phyloP scores from a whole-genome alignment of 148 eudicot genomes.

The Chenopodium album region DNA sequence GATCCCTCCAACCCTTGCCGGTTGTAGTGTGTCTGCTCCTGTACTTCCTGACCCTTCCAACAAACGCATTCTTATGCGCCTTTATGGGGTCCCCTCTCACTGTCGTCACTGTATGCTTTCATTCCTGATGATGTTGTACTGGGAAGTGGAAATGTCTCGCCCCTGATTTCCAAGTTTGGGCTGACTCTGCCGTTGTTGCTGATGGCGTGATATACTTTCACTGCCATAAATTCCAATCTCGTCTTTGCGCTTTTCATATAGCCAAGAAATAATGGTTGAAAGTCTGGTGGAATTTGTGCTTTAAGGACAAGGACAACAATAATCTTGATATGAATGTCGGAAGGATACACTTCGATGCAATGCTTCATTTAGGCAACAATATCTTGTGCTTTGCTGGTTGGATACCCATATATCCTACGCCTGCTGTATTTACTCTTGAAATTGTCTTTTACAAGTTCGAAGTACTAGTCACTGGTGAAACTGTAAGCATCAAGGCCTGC shows the following conservation, averaged over 20 bases:
- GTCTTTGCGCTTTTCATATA: too few species aligned
- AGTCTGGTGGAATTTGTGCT: neutral
- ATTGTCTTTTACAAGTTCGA: neutral
- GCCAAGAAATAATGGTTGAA: neutral
- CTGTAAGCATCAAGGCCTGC: too few species aligned
- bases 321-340: too few species aligned
- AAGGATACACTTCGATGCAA: too few species aligned
- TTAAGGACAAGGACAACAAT: neutral
- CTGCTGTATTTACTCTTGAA: neutral
- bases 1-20: neutral
- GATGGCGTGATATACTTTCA: slow-evolving; percentile 9
- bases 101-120: slow-evolving; percentile 9
- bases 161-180: neutral
- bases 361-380: neutral
- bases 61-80: neutral
- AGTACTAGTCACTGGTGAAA: too few species aligned
- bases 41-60: slow-evolving; percentile 9
- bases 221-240: neutral
- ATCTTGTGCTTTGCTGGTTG: neutral
- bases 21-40: slow-evolving; percentile 3
- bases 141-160: neutral
- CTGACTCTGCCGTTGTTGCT: neutral
- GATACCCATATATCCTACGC: neutral
- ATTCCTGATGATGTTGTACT: neutral
- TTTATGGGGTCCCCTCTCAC: neutral